These are phyloP conservation scores for Penicillium sp. DNA, from an alignment of 2,329 filamentous ascomycete species.

Conservation along the genomic window DNA sequence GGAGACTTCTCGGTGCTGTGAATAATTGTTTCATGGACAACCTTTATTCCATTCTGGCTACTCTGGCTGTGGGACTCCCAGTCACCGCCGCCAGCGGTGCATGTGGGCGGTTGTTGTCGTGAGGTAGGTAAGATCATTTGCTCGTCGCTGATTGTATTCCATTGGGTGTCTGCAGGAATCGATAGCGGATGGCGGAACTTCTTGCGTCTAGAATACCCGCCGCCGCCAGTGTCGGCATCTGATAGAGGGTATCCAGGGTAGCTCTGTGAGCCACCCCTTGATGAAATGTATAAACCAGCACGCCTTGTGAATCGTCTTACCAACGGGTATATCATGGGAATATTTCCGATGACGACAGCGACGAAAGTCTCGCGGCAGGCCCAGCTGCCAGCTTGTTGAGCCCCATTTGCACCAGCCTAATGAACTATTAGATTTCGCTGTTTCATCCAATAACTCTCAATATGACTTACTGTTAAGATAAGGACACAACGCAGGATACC, in stretches of 20 bases:
- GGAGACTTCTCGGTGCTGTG: slow-evolving; percentile 22
- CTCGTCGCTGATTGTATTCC: slow-evolving; percentile 34
- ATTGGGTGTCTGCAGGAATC: slow-evolving; percentile 32
- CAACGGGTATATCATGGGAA: slow-evolving; percentile 46
- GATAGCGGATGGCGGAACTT: slow-evolving; percentile 36
- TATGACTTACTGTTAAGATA: slow-evolving; percentile 45
- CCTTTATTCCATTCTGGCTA: slow-evolving; percentile 29
- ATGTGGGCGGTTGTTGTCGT: slow-evolving; percentile 27
- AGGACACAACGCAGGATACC: slow-evolving; percentile 56
- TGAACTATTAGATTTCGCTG: background rate
- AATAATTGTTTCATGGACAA: slow-evolving; percentile 35
- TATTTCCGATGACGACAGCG: slow-evolving; percentile 45
- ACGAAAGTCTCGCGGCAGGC: slow-evolving; percentile 49
- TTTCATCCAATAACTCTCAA: background rate
- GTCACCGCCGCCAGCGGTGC: slow-evolving; percentile 22
- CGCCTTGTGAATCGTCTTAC: slow-evolving; percentile 29
- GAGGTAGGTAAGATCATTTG: slow-evolving; percentile 28
- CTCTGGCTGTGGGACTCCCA: slow-evolving; percentile 23
- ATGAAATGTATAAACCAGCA: slow-evolving; percentile 28
- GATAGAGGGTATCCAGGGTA: slow-evolving; percentile 29
- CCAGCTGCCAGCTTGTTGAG: slow-evolving; percentile 46
- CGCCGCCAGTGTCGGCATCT: slow-evolving; percentile 14
- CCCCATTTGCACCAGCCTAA: slow-evolving; percentile 40
- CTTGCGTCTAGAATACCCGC: slow-evolving; percentile 21
- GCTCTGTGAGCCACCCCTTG: slow-evolving; percentile 21